A percentile compares a stretch with the other conserved stretches of the same genome.
These are phyloP conservation scores for Termitomyces sp. DNA, from an alignment of 768 basidiomycete genomes.

Conservation along the genomic window DNA sequence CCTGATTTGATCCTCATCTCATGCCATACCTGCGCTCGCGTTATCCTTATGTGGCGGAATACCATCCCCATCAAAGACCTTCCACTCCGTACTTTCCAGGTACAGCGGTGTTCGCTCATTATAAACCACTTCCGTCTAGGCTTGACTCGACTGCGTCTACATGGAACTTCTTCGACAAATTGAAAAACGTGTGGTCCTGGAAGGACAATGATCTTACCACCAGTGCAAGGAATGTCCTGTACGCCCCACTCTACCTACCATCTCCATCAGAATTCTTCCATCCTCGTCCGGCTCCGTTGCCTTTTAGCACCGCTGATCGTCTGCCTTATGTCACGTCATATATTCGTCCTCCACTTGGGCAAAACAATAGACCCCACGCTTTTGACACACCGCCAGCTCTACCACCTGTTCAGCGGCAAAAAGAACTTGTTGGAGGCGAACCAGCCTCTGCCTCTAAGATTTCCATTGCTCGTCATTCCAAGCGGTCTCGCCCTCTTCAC, in stretches of 20 bases:
- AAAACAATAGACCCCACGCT: background rate
- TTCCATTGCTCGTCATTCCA: background rate
- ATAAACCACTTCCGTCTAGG: background rate
- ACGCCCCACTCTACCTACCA: background rate
- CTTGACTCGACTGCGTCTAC: background rate
- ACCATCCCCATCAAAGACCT: background rate
- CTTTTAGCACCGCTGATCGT: background rate
- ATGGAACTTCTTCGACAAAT: background rate
- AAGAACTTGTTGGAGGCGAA: background rate
- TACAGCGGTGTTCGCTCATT: background rate
- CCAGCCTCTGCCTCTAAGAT: background rate
- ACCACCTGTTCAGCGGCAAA: background rate
- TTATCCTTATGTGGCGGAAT: background rate
- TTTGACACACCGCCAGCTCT: background rate
- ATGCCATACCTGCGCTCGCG: background rate
- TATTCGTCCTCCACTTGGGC: background rate
- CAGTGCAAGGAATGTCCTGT: background rate
- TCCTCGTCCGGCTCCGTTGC: background rate
- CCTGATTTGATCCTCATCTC: background rate
- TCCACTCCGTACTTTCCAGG: background rate
- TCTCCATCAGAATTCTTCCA: background rate
- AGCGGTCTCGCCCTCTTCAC: slow-evolving; percentile 6
- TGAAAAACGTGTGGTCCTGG: background rate
- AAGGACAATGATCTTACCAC: background rate
- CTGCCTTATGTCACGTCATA: background rate